Percentiles rank a stretch among this genome's conserved stretches.
Evolutionary conservation across 2,329 filamentous ascomycete genomes (phyloP).

Genomic region (Xylogone sp.): DNA sequence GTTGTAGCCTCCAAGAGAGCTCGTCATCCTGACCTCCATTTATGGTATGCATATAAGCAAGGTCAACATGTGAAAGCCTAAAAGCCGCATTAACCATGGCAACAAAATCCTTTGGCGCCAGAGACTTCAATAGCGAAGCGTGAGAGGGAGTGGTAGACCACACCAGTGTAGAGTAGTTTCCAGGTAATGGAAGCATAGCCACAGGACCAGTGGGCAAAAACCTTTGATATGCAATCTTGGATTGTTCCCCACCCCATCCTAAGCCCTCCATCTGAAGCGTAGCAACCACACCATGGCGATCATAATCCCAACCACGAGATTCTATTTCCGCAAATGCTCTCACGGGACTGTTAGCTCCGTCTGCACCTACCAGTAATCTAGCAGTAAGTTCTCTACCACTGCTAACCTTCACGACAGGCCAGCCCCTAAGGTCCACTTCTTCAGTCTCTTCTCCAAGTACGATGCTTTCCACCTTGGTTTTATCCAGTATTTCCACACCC

Average conservation of each 20-base stretch:
- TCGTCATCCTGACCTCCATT: conserved; percentile 63
- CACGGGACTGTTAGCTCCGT: conserved; percentile 93
- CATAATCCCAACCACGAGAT: conserved; percentile 90
- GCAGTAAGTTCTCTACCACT: conserved; percentile 66
- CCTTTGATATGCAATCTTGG: conserved; percentile 85
- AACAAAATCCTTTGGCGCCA: conserved; percentile 69
- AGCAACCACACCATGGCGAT: conserved; percentile 84
- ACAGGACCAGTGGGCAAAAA: conserved; percentile 92
- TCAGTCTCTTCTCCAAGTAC: conserved; percentile 65
- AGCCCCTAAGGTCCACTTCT: conserved; percentile 73
- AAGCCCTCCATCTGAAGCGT: conserved; percentile 70
- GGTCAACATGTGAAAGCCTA: conserved; percentile 72
- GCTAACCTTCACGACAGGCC: conserved; percentile 78
- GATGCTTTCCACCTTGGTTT: conserved; percentile 77
- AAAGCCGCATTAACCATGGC: conserved; percentile 94
- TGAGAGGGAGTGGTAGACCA: conserved; percentile 89
- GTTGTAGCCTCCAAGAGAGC: conserved; percentile 74
- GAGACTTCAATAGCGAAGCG: conserved; percentile 73
- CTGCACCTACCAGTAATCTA: conserved; percentile 83
- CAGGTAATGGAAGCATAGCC: conserved; percentile 85
- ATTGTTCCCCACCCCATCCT: conserved; percentile 48
- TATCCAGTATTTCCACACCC: conserved; percentile 68
- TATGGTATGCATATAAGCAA: conserved; percentile 75
- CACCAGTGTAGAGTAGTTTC: conserved; percentile 78
- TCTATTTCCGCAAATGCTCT: conserved; percentile 83